Conservation (phyloP, 148 eudicot genomes). For the Spergularia marina region DNA sequence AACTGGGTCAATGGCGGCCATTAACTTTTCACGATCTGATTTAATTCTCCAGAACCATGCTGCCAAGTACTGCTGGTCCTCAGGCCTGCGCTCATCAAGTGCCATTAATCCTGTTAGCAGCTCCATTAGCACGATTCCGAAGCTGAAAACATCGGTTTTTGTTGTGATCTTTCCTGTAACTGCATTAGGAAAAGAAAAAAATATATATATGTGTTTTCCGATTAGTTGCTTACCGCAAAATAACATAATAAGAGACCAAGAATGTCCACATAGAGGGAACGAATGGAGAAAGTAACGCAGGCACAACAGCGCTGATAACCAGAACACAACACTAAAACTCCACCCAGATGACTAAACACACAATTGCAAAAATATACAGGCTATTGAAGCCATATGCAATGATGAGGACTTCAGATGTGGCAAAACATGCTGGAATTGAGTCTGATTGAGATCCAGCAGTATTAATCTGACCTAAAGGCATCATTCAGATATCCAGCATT, state of each 20-base stretch:
- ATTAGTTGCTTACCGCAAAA: neutral
- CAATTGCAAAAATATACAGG: too few species aligned
- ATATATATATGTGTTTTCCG: neutral
- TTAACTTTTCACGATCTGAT: constrained; percentile 59
- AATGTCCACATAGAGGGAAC: neutral
- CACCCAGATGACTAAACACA: too few species aligned
- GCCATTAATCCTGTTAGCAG: constrained; percentile 84
- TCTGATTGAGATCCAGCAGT: neutral
- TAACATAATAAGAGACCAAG: neutral
- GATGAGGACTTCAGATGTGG: neutral
- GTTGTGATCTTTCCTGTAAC: constrained; percentile 95
- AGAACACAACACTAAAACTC: too few species aligned
- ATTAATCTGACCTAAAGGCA: neutral
- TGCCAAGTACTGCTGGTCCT: constrained; percentile 87
- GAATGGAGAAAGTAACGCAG: too few species aligned
- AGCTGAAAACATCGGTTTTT: constrained; percentile 88
- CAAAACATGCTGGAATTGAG: constrained; percentile 2
- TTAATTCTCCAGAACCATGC: constrained; percentile 89
- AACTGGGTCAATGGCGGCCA: constrained; percentile 63
- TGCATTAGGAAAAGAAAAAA: constrained; percentile 35
- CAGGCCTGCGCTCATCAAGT: constrained; percentile 76
- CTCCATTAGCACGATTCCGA: constrained; percentile 92
- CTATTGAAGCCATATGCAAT: neutral
- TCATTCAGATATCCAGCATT: neutral
- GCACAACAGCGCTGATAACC: too few species aligned